Conservation (phyloP, 2,329 filamentous ascomycete species). For the Thelonectria olida region DNA sequence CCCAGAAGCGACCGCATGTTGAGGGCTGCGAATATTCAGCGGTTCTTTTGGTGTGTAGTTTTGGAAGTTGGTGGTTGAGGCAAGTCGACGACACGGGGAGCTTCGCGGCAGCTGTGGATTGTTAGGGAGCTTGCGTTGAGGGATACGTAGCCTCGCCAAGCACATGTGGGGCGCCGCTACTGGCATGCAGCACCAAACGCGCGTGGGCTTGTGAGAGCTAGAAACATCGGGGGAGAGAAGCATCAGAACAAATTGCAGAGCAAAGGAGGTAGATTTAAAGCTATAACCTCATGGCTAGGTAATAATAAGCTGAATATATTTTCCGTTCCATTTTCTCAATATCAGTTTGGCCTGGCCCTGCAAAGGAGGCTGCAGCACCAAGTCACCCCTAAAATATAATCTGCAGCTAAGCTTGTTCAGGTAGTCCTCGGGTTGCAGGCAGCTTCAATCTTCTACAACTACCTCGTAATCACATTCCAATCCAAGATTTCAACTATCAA, state of each 20-base stretch:
- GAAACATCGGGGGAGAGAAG: not conserved
- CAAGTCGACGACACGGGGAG: slow-evolving; percentile 32
- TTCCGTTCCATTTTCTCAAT: not conserved
- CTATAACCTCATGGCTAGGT: no score
- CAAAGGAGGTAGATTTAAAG: no score
- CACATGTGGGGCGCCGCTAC: slow-evolving; percentile 17
- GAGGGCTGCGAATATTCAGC: not conserved
- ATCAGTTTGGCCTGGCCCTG: not conserved
- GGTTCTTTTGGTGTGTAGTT: not conserved
- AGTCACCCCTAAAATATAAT: not conserved
- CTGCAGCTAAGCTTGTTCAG: not conserved
- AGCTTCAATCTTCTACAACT: not conserved
- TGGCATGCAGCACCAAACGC: not conserved
- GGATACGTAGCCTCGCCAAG: slow-evolving; percentile 50
- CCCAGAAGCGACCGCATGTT: slow-evolving; percentile 79
- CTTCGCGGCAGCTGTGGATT: slow-evolving; percentile 36
- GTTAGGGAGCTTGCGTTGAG: slow-evolving; percentile 42
- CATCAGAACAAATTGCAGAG: not conserved
- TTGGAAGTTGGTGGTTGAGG: slow-evolving; percentile 19
- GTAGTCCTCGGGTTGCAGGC: not conserved
- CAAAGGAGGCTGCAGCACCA: not conserved
- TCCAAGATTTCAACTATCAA: not conserved
- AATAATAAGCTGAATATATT: not conserved
- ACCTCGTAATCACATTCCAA: not conserved
- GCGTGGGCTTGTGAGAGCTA: not conserved